Evolutionary conservation across 805 yeast genomes (phyloP), one percentile per base, ranked within the genome.

Genomic region (Cyberlindnera nakhonratchasimensis): DNA sequence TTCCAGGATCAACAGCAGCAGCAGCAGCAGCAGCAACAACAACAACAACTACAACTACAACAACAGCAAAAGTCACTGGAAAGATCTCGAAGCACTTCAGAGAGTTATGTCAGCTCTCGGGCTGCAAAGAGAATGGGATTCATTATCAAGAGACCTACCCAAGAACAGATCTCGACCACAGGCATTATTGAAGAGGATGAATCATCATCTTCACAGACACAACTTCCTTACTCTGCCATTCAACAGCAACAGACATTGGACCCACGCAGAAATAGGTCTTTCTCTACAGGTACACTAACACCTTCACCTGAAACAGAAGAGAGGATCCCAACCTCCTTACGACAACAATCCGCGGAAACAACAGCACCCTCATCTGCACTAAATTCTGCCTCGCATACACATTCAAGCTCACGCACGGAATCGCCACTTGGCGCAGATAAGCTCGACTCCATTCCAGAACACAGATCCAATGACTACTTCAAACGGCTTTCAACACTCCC

Each of bases 51-150:
- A n/a, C n/a, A n/a, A n/a, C n/a, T n/a, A 16, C 41, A 25, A 12
- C 11, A 36, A 24, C 14, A 20, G 13, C 29, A 23, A 21, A 23
- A 29, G 16, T 18, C 25, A 6, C 24, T 56, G 18, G 62, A 58
- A 30, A 48, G 62, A 43, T 58, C 62, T 23, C 43, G 72, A 37
- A 63, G 67, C 34, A 63, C 64, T 16, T 61, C 76, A 2, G 74
- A 72, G 44, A 65, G 67, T 31, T 59, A 66, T 24, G 66, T 66
- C n/a, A 67, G 80, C 7, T 72, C 84, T n/a, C 71, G 79, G 42
- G 86, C 87, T 5, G 77, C 86, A 0, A 78, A 83, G 55, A 67
- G 91, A 48, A 83, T 82, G 89, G 91, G 90, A 0, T 74, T 84
- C 40, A 78, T 84, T 29, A 74, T 77, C 39, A 77, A 75, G 41